Percentiles rank a stretch among this genome's conserved stretches.
Evolutionary conservation across 345 rosid species (phyloP).

Genomic region (Rhizophora apiculata): DNA sequence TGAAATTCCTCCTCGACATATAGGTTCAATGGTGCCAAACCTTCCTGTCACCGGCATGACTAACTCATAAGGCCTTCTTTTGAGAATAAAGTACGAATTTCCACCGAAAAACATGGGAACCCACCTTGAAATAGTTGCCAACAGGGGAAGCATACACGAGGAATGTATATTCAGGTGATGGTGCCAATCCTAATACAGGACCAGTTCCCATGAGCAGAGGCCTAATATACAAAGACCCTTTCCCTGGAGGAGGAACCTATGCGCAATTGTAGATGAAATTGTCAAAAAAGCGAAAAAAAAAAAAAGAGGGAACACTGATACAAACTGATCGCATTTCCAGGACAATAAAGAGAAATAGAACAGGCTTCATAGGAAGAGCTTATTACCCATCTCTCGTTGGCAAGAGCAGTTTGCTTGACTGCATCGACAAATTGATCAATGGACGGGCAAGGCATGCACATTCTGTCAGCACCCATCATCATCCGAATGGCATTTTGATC

Average conservation of each 20-base stretch:
- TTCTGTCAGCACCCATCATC: constrained; percentile 52
- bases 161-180: constrained; percentile 75
- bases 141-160: constrained; percentile 55
- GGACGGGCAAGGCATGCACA: constrained; percentile 58
- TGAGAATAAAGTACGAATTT: not conserved
- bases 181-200: constrained; percentile 59
- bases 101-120: not conserved
- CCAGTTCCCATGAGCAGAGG: constrained; percentile 83
- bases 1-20: constrained; percentile 34
- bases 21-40: constrained; percentile 26
- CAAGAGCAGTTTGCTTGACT: constrained; percentile 48
- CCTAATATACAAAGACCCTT: constrained; percentile 76
- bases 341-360: too few relatives aligned
- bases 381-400: constrained; percentile 40
- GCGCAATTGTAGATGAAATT: not conserved
- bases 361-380: too few relatives aligned
- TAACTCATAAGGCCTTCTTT: not conserved
- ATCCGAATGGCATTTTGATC: constrained; percentile 39
- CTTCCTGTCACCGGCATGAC: constrained; percentile 15
- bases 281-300: not conserved
- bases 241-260: constrained; percentile 83
- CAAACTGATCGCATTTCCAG: too few relatives aligned
- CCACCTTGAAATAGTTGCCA: constrained; percentile 33
- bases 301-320: too few relatives aligned
- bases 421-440: constrained; percentile 51